Conservation (phyloP, 1,284 basidiomycete genomes). For the Laetiporus sulphureus region DNA sequence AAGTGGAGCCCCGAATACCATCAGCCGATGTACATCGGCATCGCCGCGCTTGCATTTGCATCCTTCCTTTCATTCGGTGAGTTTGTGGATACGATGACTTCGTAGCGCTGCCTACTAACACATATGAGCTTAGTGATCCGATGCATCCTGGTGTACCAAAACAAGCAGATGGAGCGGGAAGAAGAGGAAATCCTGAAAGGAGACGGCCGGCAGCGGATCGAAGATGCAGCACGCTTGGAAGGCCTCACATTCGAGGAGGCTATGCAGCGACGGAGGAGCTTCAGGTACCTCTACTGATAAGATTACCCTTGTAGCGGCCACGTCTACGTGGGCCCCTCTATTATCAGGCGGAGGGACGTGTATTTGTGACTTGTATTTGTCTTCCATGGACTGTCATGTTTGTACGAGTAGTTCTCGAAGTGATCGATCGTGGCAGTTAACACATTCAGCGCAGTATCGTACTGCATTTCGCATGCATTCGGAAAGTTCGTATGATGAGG, state of each 20-base stretch:
- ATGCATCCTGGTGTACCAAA: slow-evolving; percentile 27
- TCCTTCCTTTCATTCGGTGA: slow-evolving; percentile 23
- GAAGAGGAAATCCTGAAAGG: slow-evolving; percentile 26
- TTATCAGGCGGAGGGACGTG: no score
- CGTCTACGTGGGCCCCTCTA: no score
- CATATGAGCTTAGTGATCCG: slow-evolving; percentile 31
- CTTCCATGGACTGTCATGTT: no score
- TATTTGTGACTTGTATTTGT: no score
- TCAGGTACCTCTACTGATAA: slow-evolving; percentile 35
- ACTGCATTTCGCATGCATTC: no score
- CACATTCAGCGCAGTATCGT: no score
- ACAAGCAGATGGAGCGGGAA: slow-evolving; percentile 29
- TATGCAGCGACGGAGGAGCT: slow-evolving; percentile 29
- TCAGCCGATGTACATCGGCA: slow-evolving; percentile 30
- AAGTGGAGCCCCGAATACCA: slow-evolving; percentile 31
- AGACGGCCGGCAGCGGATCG: slow-evolving; percentile 27
- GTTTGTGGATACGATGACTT: slow-evolving; percentile 4
- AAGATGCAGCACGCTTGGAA: slow-evolving; percentile 31
- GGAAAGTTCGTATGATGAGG: no score
- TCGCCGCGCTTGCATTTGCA: slow-evolving; percentile 23
- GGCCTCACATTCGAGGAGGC: slow-evolving; percentile 32
- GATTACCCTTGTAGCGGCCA: no score
- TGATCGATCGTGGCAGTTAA: no score
- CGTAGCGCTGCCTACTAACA: background rate
- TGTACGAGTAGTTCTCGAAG: no score